Conservation (phyloP, 75 land plant species). For the Sequoia sempervirens region DNA sequence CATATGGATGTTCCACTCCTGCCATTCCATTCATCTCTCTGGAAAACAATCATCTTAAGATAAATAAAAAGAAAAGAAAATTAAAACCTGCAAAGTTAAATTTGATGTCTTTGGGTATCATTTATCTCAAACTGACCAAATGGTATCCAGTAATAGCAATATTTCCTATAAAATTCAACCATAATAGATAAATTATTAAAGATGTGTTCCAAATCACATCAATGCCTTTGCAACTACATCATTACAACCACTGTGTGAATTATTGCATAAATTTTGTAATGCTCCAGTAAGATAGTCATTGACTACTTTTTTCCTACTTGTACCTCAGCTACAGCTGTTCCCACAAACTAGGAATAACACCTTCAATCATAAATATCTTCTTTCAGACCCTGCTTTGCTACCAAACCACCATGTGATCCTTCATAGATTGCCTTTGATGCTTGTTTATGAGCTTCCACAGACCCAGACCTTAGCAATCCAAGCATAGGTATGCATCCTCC, state of each 20-base stretch:
- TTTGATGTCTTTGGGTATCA: background rate
- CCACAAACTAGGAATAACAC: conserved; percentile 86
- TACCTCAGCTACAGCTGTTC: conserved; percentile 50
- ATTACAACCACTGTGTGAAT: conserved; percentile 14
- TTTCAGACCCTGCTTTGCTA: conserved; percentile 75
- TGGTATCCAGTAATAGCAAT: background rate
- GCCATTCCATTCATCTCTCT: conserved; percentile 36
- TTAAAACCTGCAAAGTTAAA: background rate
- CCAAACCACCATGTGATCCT: conserved; percentile 69
- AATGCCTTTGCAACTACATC: too few relatives aligned
- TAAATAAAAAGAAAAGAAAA: background rate
- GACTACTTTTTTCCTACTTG: conserved; percentile 57
- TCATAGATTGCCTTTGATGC: conserved; percentile 77
- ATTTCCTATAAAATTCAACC: background rate
- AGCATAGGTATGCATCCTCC: conserved; percentile 95
- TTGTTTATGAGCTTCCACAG: conserved; percentile 60
- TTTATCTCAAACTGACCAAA: background rate
- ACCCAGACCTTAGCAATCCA: conserved; percentile 52
- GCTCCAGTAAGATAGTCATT: conserved; percentile 83
- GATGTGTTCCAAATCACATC: too few relatives aligned
- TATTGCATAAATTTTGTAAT: conserved; percentile 45
- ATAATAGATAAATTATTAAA: too few relatives aligned
- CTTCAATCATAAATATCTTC: conserved; percentile 89
- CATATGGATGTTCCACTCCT: conserved; percentile 57
- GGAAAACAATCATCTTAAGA: background rate